Percentiles rank a stretch among this genome's conserved stretches.
Conservation (phyloP, 257 asterid genomes). For the Galeopsis tetrahit region DNA sequence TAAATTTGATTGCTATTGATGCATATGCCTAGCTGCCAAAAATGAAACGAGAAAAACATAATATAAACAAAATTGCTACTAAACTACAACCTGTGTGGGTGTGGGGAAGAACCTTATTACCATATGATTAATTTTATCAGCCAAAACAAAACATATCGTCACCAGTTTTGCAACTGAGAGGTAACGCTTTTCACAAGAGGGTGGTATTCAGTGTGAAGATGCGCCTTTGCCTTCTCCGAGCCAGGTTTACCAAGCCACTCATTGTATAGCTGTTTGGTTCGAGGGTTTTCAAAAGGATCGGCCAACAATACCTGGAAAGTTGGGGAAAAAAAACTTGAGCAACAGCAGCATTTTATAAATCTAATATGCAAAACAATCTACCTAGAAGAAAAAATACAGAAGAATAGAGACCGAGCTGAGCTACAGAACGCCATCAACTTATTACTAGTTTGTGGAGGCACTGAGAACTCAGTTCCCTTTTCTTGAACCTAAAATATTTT, state of each 20-base stretch:
- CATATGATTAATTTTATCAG: not conserved
- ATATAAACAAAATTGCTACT: constrained; percentile 8
- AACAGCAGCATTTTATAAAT: not conserved
- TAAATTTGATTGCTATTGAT: constrained; percentile 46
- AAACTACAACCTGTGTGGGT: not conserved
- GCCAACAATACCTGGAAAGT: constrained; percentile 56
- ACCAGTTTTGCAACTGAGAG: constrained; percentile 94
- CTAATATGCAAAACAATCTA: not conserved
- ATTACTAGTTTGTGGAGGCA: not conserved
- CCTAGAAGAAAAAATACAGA: not conserved
- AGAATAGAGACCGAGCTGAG: not conserved
- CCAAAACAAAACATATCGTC: constrained; percentile 35
- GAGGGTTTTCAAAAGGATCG: constrained; percentile 72
- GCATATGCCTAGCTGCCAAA: constrained; percentile 27
- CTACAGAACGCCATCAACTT: constrained; percentile 13
- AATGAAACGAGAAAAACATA: constrained; percentile 17
- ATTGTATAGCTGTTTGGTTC: constrained; percentile 52
- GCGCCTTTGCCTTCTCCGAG: constrained; percentile 77
- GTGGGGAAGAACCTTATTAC: constrained; percentile 24
- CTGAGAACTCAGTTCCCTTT: not conserved
- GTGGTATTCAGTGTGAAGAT: constrained; percentile 82
- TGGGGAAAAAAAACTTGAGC: not conserved
- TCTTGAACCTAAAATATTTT: not conserved
- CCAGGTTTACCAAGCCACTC: constrained; percentile 94
- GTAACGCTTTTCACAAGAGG: constrained; percentile 77